Evolutionary conservation across 2,329 filamentous ascomycete genomes (phyloP), one percentile per base, ranked within the genome.

Genomic region (Xylariales sp.): DNA sequence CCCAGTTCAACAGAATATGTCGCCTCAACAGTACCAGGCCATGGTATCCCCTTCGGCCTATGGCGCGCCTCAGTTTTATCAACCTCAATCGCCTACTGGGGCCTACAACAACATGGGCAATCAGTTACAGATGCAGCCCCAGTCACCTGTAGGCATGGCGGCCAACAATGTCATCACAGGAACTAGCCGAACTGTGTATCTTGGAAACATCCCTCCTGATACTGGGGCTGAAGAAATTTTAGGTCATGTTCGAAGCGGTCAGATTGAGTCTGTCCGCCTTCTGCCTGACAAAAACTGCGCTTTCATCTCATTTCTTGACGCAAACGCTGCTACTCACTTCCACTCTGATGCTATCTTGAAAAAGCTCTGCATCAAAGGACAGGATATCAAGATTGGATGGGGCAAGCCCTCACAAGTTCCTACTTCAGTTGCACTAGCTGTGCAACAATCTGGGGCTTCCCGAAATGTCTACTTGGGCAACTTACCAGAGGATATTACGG

Each of bases 341-440:
- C 96, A 99, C 85, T 99, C 96, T 23, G 96, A 99, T 86, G 96
- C 96, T 74, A 99, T 99, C 82, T 88, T 99, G 87, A 99, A 99
- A 87, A 99, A 98, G 87, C 89, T 99, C 79, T 94, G 94, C 76
- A 97, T 99, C 84, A 94, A 97, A 82, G 95, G 95, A 32, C 96
- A 98, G 84, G 96, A 99, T 80, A 97, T 99, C 85, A 99, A 99
- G 86, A 94, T 99, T 76, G 96, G 96, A 70, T 99, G 96, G 96
- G 96, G 96, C 71, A 99, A 99, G 83, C 95, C 96, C 39, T 98
- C 96, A 3, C 95, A 97, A 81, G 96, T 99, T 0, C 96, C 96
- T 3, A 98, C 95, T 2, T 98, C 96, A 1, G 96, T 99, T 54
- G 94, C 94, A n/a, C 86, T 98, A 65, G 95, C 96, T 54, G 96